Conservation (phyloP, 1,284 basidiomycete species). For the Apiotrichum siamense region DNA sequence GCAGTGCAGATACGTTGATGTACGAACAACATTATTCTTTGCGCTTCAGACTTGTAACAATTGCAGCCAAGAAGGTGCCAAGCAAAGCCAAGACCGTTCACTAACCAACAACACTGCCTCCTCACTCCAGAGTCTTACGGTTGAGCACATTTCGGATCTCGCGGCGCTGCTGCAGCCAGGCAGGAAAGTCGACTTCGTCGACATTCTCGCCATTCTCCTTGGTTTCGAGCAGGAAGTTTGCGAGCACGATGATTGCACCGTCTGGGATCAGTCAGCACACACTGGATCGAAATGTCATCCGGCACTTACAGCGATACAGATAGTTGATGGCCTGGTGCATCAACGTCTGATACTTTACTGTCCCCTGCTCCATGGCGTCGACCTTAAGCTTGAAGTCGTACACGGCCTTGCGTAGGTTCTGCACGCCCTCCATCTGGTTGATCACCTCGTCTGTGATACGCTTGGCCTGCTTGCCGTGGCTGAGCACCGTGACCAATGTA, state of each 20-base stretch:
- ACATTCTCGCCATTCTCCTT: slow-evolving; percentile 49
- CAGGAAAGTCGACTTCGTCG: slow-evolving; percentile 57
- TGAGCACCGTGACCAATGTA: slow-evolving; percentile 57
- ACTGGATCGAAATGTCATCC: too few relatives aligned
- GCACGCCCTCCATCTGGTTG: slow-evolving; percentile 83
- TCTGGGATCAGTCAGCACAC: slow-evolving; percentile 51
- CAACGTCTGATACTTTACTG: slow-evolving; percentile 66
- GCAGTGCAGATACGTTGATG: not conserved
- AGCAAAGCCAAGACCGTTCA: not conserved
- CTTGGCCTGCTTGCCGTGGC: slow-evolving; percentile 64
- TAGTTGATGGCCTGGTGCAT: slow-evolving; percentile 75
- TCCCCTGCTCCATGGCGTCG: slow-evolving; percentile 72
- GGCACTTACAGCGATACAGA: slow-evolving; percentile 53
- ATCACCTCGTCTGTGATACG: slow-evolving; percentile 80
- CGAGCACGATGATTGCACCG: slow-evolving; percentile 86
- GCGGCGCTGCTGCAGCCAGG: slow-evolving; percentile 72
- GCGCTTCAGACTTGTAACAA: too few relatives aligned
- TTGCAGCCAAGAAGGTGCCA: not conserved
- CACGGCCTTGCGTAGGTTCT: slow-evolving; percentile 85
- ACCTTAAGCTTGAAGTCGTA: slow-evolving; percentile 93
- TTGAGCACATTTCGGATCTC: slow-evolving; percentile 76
- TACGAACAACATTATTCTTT: slow-evolving; percentile 1
- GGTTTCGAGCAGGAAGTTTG: slow-evolving; percentile 88
- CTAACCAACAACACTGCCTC: not conserved
- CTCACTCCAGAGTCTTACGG: slow-evolving; percentile 64